Base-by-base conservation (phyloP, 2,329 filamentous ascomycete species). In the Malbranchea cinnamomea region DNA sequence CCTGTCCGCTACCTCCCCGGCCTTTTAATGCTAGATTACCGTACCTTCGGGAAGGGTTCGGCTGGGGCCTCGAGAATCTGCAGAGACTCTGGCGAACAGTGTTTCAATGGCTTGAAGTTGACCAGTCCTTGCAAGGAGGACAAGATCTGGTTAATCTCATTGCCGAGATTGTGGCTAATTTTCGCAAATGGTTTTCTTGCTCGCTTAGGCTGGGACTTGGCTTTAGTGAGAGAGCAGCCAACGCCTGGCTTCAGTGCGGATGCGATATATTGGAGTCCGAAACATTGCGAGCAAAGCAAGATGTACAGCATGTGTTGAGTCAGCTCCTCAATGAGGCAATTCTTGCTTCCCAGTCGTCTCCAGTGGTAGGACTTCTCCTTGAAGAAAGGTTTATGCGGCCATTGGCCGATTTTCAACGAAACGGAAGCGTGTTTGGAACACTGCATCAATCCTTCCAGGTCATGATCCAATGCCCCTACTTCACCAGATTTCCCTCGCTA, bases 391-490 rank as follows among this genome's bases (percentile, higher is more conserved):
- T 56, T 13, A 29, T 49, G 9, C 44, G 44, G 11, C 38, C 37
- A 4, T 30, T 54, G 12, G 28, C 33, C 12, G 40, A 50, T 19
- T 32, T 50, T 10, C 41, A 40, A 11, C 34, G 40, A 13, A 36
- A 41, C 16, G 25, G 41, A 16, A 21, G 32, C 8, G 28, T 27
- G 9, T 42, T 45, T 27, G 22, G 40, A 22, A 29, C 28, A 2
- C 37, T 52, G 21, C 48, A 52, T 12, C 31, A 42, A 19, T 39
- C 44, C 28, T 43, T 59, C 19, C 45, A 48, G 46, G 54, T 57
- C 44, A 41, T 25, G 6, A 16, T 24, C 17, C 28, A 27, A 5
- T 24, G 13, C 5, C 28, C 33, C n/a, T n/a, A 13, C 9, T 3
- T 15, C 24, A 8, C 14, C 15, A 19, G 16, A 11, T n/a, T 9